Evolutionary conservation across 1,139 yeast genomes (phyloP), one percentile per base, ranked within the genome.

Genomic region (Trichomonascaceae sp.): DNA sequence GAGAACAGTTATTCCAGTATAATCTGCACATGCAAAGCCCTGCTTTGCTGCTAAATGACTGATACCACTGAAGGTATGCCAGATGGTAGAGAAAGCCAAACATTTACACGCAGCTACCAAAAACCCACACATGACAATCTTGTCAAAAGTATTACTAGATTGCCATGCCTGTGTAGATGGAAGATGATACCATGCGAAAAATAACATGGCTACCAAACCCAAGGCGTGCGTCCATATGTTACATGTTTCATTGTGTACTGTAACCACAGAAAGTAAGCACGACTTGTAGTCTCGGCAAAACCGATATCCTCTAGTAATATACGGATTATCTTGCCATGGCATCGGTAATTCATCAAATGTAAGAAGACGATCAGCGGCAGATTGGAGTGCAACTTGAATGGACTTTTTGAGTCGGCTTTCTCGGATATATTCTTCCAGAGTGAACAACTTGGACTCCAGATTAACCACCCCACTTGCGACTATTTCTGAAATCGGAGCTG

Each of bases 51-150:
- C 72, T 50, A 85, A 71, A 55, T 79, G 79, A 18, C 95, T 83
- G 61, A 90, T 86, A 58, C 90, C 85, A 56, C 87, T 82, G 69
- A 89, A 91, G 1, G 97, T 87, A 70, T 93, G 99, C 98, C 98
- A 93, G 30, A 85, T 74, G 3, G 85, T 82, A 0, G 96, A 88
- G 52, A 93, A 85, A 4, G 81, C 59, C 55, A 93, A 74, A 68
- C 98, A 93, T 60, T 84, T 81, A 60, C 87, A 68, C 17, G 95
- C 87, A 2, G 96, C 89, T 2, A 76, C 63, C 49, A 91, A 70
- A 61, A 89, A 93, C 30, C 82, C 68, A 59, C 81, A 80, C 68
- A 88, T 77, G 39, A 83, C 79, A 45, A 75, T 46, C 57, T 78
- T 78, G 66, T 86, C 91, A 46, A 64, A 62, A 47, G 66, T 60